Conservation (phyloP, 306 rosid species). For the Fragaria vesca region DNA sequence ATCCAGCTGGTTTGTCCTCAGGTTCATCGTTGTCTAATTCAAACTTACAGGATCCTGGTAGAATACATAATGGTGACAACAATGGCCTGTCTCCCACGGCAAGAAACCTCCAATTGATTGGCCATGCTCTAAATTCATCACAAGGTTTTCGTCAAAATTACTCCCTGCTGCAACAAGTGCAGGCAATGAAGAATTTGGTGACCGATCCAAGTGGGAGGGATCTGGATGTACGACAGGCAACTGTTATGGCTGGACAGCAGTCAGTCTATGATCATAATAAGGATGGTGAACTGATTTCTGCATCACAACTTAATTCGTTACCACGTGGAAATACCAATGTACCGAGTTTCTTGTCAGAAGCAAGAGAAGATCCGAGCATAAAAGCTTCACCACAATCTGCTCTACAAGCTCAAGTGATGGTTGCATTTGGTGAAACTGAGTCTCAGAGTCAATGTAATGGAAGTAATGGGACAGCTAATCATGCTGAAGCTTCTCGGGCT, state of each 20-base stretch:
- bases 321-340: conserved; percentile 24
- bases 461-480: conserved; percentile 22
- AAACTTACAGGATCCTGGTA: conserved; percentile 33
- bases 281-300: conserved; percentile 31
- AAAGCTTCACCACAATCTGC: conserved; percentile 23
- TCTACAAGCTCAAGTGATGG: conserved; percentile 31
- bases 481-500: conserved; percentile 30
- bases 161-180: conserved; percentile 28
- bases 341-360: conserved; percentile 31
- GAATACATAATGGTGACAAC: conserved; percentile 22
- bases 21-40: conserved; percentile 29
- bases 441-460: conserved; percentile 32
- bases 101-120: conserved; percentile 24
- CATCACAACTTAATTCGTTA: conserved; percentile 20
- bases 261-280: conserved; percentile 25
- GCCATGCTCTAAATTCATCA: conserved; percentile 28
- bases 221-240: conserved; percentile 28
- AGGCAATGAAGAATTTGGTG: conserved; percentile 35
- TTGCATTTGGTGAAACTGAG: conserved; percentile 30
- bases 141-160: conserved; percentile 29
- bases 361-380: conserved; percentile 36
- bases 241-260: conserved; percentile 29
- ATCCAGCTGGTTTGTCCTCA: conserved; percentile 34
- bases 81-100: conserved; percentile 25
- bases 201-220: conserved; percentile 30